Base-by-base conservation (phyloP, 352 stramenopile genomes). In the Globisporangium cederbergense region DNA sequence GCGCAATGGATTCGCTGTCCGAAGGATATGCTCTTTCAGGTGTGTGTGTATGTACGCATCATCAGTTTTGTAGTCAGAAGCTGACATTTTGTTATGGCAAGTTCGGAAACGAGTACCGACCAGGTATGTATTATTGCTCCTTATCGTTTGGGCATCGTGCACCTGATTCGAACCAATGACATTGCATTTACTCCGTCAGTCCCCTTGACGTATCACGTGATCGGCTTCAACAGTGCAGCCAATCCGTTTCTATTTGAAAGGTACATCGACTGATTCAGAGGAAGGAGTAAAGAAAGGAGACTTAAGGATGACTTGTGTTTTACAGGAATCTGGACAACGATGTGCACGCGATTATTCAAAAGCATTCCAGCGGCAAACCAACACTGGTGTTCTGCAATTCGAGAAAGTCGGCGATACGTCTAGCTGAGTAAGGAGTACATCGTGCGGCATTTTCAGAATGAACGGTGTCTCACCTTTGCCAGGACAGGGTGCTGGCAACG, bases 311-410 rank as follows among this genome's bases (percentile, higher is more conserved):
- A 49, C 10, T 10, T 13, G 42, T 30, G 16, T n/a, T 32, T 34
- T 22, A 2, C 42, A 83, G 64, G 28, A 88, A 84, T 38, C 56
- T 81, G 16, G 89, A 89, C 54, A 62, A 60, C 14, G 78, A 73
- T 13, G 68, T 90, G 4, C 32, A 61, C 22, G 59, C 69, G n/a
- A 64, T 89, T 11, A 73, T 89, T n/a, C 60, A 60, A 25, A 63
- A 72, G 25, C 74, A 75, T 64, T 81, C 75, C 0, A 58, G 70
- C 18, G 77, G 77, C 11, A 86, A 81, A 40, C 77, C 81, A 36
- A 69, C 75, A 7, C 25, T 93, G 7, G 64, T 93, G 10, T 92
- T 93, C 53, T 93, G 75, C 47, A 76, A 69, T 32, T 79, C 72
- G 3, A 65, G 67, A 38, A 67, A 49, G 11, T 58, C 67, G n/a